Evolutionary conservation across 805 yeast species (phyloP).

Genomic region (Starmerella vaccinii): DNA sequence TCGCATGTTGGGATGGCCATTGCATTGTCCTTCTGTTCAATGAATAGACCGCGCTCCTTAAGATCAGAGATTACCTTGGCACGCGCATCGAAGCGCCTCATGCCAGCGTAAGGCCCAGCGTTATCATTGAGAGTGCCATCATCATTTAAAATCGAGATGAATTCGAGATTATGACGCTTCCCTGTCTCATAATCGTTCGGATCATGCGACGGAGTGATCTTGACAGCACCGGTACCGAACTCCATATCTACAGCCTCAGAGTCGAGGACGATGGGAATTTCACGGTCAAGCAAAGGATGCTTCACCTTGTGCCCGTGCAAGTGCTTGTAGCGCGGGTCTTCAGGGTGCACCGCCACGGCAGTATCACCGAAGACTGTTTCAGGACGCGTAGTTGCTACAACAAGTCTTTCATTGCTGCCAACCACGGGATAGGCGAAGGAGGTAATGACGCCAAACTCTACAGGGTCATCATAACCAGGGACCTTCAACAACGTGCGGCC

Average conservation of each 20-base stretch:
- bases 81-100: conserved; percentile 93
- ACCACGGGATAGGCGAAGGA: conserved; percentile 86
- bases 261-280: conserved; percentile 81
- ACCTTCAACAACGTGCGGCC: conserved; percentile 73
- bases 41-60: conserved; percentile 59
- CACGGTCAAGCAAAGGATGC: conserved; percentile 82
- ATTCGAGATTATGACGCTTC: conserved; percentile 81
- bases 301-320: conserved; percentile 84
- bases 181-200: conserved; percentile 94
- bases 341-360: conserved; percentile 94
- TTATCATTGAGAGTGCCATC: conserved; percentile 81
- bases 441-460: conserved; percentile 96
- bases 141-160: conserved; percentile 83
- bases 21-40: conserved; percentile 86
- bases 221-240: conserved; percentile 99
- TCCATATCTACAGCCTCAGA: conserved; percentile 96
- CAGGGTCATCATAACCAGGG: conserved; percentile 81
- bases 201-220: conserved; percentile 98
- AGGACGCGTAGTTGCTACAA: conserved; percentile 98
- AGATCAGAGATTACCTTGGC: conserved; percentile 67
- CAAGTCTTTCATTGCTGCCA: conserved; percentile 69
- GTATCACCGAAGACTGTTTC: conserved; percentile 98
- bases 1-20: conserved; percentile 92
- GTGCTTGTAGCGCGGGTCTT: conserved; percentile 84
- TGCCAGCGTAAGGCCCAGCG: conserved; percentile 80